Base-by-base conservation (phyloP, 1,284 basidiomycete genomes). In the Kalmanozyma brasiliensis region DNA sequence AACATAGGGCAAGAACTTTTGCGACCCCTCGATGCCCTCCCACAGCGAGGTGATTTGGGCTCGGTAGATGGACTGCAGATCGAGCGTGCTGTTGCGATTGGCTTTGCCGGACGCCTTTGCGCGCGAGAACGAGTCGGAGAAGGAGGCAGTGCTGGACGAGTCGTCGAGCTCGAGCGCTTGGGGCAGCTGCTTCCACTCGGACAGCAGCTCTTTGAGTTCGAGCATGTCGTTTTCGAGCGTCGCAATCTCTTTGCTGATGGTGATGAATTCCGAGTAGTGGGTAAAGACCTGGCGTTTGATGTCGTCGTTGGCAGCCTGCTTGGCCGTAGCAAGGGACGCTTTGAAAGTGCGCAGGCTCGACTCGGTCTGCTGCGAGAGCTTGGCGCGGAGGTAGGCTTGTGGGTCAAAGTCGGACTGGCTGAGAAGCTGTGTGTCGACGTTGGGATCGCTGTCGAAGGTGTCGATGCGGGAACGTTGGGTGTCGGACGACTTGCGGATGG, bases 181-280 rank as follows among this genome's bases (percentile, higher is more conserved):
- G 0, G 78, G 79, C 10, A 81, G 57, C 30, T 67, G 59, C 60
- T 75, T 94, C 91, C 94, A 98, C 79, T 98, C 96, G 14, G 90
- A 89, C 1, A 98, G 85, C 3, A 91, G 87, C 60, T 95, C 92
- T 81, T 97, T 98, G 81, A 98, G 88, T 80, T 98, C 94, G 33
- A 98, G 87, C 91, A 98, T 93, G 82, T 98, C 94, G 80, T 95
- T 97, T 84, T 98, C 95, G 11, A 99, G 87, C 0, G 91, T 91
- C 8, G 92, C 91, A 42, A 98, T 95, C 83, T 98, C 96, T 79
- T 98, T 98, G 8, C 94, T 96, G 41, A 98, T 93, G 41, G 90
- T 87, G 43, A 99, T 93, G 79, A 98, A 98, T 79, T 98, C 93
- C 35, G 92, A 90, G 79, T 98, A 98, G 83, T 84, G 84, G 23